These are phyloP conservation scores for Areca catechu DNA, from an alignment of 176 grass and related monocot species.

Conservation along the genomic window DNA sequence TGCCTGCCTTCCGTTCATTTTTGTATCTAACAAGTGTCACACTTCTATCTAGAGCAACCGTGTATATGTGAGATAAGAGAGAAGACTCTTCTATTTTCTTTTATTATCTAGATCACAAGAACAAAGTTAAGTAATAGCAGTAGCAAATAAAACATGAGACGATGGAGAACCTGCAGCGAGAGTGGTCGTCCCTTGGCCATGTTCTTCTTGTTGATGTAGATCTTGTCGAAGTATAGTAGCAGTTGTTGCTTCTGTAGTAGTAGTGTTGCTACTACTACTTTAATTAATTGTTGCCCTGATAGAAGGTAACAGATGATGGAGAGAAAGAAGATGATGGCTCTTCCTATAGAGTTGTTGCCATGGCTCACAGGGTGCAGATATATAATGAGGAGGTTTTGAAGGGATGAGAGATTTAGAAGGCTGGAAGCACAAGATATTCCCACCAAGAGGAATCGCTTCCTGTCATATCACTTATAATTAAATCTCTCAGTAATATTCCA, in stretches of 20 bases:
- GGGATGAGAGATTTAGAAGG: background rate
- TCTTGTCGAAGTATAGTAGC: background rate
- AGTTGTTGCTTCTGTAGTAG: no score
- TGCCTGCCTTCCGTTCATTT: no score
- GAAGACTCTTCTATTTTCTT: no score
- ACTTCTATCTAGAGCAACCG: no score
- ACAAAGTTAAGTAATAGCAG: no score
- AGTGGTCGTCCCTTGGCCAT: slow-evolving; percentile 16
- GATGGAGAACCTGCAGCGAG: slow-evolving; percentile 9
- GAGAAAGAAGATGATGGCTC: slow-evolving; percentile 7
- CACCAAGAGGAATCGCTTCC: background rate
- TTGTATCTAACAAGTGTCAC: no score
- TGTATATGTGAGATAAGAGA: no score
- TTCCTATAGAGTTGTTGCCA: background rate
- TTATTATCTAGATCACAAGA: no score
- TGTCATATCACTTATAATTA: background rate
- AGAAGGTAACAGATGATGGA: background rate
- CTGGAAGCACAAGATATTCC: slow-evolving; percentile 1
- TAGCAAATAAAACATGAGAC: no score
- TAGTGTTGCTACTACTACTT: background rate
- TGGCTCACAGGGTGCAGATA: background rate
- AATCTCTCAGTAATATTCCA: background rate
- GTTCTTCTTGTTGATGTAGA: background rate
- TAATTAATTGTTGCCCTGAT: background rate
- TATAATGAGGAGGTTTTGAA: background rate